Base-by-base conservation (phyloP, 495 filamentous ascomycete genomes). In the Cercophora newfieldiana region DNA sequence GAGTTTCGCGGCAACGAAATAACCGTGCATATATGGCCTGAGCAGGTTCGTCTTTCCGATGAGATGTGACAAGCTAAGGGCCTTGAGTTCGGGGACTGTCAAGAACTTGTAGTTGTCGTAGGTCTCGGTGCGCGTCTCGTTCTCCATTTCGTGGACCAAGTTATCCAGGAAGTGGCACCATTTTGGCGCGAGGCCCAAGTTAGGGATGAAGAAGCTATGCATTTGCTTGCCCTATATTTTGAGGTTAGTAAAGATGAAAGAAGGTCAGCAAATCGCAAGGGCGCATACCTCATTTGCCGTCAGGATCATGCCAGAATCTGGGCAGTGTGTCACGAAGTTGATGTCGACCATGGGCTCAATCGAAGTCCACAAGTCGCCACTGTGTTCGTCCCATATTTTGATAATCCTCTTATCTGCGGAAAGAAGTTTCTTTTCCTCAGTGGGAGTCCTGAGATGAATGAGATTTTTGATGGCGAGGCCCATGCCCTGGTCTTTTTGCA, bases 101-200 rank as follows among this genome's bases (percentile, higher is more conserved):
- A 99, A 81, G 87, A 99, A 98, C 75, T 97, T 97, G 86, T 91
- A 98, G 76, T 98, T 97, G 76, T 98, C 96, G 80, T 97, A 99
- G 16, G 96, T 90, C 66, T 93, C 87, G 33, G 89, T 88, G 37
- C 75, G 85, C 19, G 75, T 75, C 68, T 85, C 82, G 73, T 96
- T 94, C 2, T 94, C 94, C 92, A 99, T 97, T 74, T 99, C 96
- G 77, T 99, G 96, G 18, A 97, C 96, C 59, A 99, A 83, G 71
- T 94, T 96, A 73, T 99, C 96, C 31, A 99, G 81, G 86, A 98
- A 97, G 8, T 89, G 88, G 73, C 96, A 98, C 96, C 96, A 99
- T 69, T 85, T 90, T 0, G 96, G 96, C 0, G 95, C 93, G 12
- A 95, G 91, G 61, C 75, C 75, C 19, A 97, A 86, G 68, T 94